Evolutionary conservation across 192 early-diverging fungal species (phyloP).

Genomic region (Umbelopsis isabellina): DNA sequence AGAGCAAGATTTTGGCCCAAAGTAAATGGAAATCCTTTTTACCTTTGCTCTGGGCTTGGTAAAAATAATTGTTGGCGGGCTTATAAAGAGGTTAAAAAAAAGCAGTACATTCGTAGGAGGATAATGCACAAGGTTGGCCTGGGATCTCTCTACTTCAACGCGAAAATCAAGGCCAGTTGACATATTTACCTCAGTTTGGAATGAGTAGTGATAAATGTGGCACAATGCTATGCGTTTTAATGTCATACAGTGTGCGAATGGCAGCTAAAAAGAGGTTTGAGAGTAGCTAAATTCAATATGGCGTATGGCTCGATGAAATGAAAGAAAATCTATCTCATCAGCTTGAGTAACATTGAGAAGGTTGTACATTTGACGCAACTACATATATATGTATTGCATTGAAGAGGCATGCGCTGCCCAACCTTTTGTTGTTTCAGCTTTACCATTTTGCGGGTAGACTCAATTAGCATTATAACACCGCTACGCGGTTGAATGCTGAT

Average conservation of each 20-base stretch:
- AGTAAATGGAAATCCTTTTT: not conserved
- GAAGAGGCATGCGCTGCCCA: not conserved
- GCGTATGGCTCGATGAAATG: not conserved
- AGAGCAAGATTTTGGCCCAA: not conserved
- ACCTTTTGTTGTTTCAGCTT: slow-evolving; percentile 2
- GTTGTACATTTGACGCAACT: not conserved
- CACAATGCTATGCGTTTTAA: too few species aligned
- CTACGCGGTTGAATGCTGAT: not conserved
- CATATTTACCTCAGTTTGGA: too few species aligned
- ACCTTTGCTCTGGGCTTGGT: not conserved
- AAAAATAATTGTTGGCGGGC: not conserved
- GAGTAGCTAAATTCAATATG: not conserved
- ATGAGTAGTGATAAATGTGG: too few species aligned
- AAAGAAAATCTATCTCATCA: not conserved
- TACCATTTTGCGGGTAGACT: slow-evolving; percentile 4
- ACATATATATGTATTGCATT: not conserved
- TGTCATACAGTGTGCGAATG: too few species aligned
- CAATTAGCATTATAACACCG: slow-evolving; percentile 10
- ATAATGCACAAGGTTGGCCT: too few species aligned
- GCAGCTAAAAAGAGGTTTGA: too few species aligned
- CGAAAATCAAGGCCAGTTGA: too few species aligned
- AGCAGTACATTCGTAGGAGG: too few species aligned
- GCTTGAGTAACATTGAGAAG: not conserved
- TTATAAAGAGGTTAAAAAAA: not conserved
- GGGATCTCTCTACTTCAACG: too few species aligned